These are phyloP conservation scores for Didymella segeticola DNA, from an alignment of 2,329 filamentous ascomycete species.

Conservation along the genomic window DNA sequence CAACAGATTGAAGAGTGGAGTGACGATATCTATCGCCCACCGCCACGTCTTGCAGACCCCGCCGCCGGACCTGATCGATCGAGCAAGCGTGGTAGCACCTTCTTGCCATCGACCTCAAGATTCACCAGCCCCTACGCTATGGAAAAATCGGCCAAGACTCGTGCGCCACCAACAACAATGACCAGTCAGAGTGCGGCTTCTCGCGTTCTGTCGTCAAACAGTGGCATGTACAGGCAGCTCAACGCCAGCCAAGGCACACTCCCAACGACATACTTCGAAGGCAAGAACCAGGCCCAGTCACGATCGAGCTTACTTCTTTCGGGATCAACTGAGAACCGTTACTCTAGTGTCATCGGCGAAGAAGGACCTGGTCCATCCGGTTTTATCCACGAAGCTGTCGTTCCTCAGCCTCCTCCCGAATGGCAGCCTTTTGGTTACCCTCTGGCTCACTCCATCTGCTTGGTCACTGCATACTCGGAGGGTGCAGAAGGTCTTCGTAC, in stretches of 20 bases:
- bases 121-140: conserved; percentile 90
- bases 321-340: conserved; percentile 53
- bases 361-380: conserved; percentile 84
- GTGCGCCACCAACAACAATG: conserved; percentile 85
- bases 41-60: conserved; percentile 79
- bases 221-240: conserved; percentile 70
- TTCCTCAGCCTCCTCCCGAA: conserved; percentile 93
- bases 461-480: conserved; percentile 97
- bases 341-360: conserved; percentile 62
- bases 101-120: conserved; percentile 90
- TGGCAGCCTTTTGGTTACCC: conserved; percentile 98
- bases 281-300: conserved; percentile 42
- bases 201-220: conserved; percentile 71
- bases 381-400: conserved; percentile 95
- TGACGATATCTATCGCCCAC: conserved; percentile 94
- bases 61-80: conserved; percentile 69
- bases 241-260: conserved; percentile 66
- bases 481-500: conserved; percentile 91
- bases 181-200: conserved; percentile 82
- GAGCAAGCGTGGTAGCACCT: conserved; percentile 81
- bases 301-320: conserved; percentile 54
- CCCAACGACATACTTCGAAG: conserved; percentile 50
- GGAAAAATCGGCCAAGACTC: conserved; percentile 64
- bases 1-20: conserved; percentile 98
- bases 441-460: conserved; percentile 87